These are phyloP conservation scores for Sphenostylis stenocarpa DNA, from an alignment of 306 rosid genomes.

Conservation along the genomic window DNA sequence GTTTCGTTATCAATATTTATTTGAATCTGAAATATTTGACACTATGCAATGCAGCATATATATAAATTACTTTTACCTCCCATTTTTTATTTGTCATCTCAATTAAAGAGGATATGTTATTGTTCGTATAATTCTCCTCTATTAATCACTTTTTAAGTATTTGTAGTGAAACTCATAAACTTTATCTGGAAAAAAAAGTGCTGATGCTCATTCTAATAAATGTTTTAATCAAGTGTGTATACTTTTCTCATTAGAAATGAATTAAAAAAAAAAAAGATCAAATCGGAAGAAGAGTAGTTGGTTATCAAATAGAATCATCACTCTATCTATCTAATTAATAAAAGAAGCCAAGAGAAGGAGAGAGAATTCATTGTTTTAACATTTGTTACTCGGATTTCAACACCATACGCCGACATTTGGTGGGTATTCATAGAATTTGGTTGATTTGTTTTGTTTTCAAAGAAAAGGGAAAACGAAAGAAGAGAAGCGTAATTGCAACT, in stretches of 20 bases:
- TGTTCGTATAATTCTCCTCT: neutral
- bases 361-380: neutral
- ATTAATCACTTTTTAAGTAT: neutral
- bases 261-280: neutral
- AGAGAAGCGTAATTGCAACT: neutral
- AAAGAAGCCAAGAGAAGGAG: neutral
- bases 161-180: neutral
- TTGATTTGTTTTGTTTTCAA: slow-evolving; percentile 24
- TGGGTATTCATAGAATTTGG: neutral
- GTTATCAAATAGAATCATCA: too few relatives aligned
- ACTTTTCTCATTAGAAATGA: neutral
- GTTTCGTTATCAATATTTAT: neutral
- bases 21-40: neutral
- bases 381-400: neutral
- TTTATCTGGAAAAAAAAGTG: neutral
- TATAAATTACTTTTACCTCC: neutral
- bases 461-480: neutral
- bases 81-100: neutral
- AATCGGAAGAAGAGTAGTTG: too few relatives aligned
- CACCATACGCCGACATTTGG: slow-evolving; percentile 26
- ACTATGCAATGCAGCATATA: neutral
- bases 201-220: neutral
- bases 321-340: too few relatives aligned
- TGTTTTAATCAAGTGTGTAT: neutral
- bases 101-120: neutral